Conservation (phyloP, 768 basidiomycete genomes). For the Pulveroboletus sp. region DNA sequence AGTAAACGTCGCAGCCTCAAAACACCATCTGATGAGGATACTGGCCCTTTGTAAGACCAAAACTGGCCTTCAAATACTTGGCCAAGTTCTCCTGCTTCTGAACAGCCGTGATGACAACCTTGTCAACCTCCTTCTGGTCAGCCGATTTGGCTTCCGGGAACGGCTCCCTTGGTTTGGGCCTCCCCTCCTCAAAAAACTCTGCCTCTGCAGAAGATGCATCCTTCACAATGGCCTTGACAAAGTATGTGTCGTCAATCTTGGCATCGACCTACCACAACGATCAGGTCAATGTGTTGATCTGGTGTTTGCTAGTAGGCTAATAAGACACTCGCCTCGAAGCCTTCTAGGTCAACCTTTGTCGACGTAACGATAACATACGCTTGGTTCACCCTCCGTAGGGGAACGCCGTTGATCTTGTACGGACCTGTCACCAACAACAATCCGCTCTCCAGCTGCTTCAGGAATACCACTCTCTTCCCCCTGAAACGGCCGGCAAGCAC, state of each 20-base stretch:
- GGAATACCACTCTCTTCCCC: constrained; percentile 96
- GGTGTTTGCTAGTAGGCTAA: not conserved
- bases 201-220: constrained; percentile 80
- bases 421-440: constrained; percentile 95
- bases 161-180: constrained; percentile 83
- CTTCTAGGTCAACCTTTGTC: constrained; percentile 80
- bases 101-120: constrained; percentile 71
- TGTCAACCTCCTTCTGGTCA: constrained; percentile 88
- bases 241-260: constrained; percentile 93
- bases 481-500: constrained; percentile 96
- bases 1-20: constrained; percentile 38
- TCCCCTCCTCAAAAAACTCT: constrained; percentile 95
- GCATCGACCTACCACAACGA: constrained; percentile 59
- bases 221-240: constrained; percentile 73
- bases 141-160: constrained; percentile 83
- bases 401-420: constrained; percentile 97
- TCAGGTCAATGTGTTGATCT: not conserved
- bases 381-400: constrained; percentile 95
- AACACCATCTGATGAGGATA: constrained; percentile 93
- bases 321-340: constrained; percentile 56
- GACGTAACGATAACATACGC: constrained; percentile 99
- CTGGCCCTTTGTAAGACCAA: constrained; percentile 95
- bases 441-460: constrained; percentile 93
- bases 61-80: constrained; percentile 91
- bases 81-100: constrained; percentile 87